phyloP scores from a whole-genome alignment of 2,329 filamentous ascomycete species.

The Mariannaea sp. region DNA sequence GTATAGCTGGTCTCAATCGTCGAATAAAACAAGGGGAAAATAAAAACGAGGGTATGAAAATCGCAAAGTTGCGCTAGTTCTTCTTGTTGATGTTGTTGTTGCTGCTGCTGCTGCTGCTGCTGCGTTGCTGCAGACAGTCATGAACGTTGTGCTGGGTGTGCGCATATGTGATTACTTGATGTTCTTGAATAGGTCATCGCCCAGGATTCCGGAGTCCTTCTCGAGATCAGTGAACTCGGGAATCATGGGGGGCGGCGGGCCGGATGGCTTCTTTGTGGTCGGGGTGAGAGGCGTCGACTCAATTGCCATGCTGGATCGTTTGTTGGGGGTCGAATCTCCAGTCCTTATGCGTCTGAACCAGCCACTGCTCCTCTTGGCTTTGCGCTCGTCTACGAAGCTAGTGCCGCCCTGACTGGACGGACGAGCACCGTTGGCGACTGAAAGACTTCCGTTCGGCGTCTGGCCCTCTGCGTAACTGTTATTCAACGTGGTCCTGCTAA shows the following conservation, averaged over 20 bases:
- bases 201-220: slow-evolving; percentile 53
- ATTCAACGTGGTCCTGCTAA: slow-evolving; percentile 61
- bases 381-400: slow-evolving; percentile 57
- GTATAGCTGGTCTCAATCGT: slow-evolving; percentile 30
- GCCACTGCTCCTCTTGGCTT: slow-evolving; percentile 60
- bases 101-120: too few species aligned
- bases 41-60: slow-evolving; percentile 27
- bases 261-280: slow-evolving; percentile 44
- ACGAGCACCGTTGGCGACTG: slow-evolving; percentile 43
- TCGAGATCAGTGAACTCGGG: slow-evolving; percentile 60
- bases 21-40: slow-evolving; percentile 29
- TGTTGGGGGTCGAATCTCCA: slow-evolving; percentile 39
- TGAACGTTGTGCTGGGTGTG: neutral
- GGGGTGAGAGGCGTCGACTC: slow-evolving; percentile 42
- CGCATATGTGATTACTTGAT: slow-evolving; percentile 64
- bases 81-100: too few species aligned
- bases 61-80: slow-evolving; percentile 25
- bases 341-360: slow-evolving; percentile 62
- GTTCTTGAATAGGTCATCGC: slow-evolving; percentile 61
- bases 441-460: slow-evolving; percentile 44
- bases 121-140: slow-evolving; percentile 13
- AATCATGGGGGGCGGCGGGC: slow-evolving; percentile 65
- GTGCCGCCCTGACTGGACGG: slow-evolving; percentile 57
- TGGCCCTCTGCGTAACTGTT: slow-evolving; percentile 57
- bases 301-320: slow-evolving; percentile 51